These are phyloP conservation scores for Fusarium sp. DNA, from an alignment of 2,329 filamentous ascomycete species.

Conservation along the genomic window DNA sequence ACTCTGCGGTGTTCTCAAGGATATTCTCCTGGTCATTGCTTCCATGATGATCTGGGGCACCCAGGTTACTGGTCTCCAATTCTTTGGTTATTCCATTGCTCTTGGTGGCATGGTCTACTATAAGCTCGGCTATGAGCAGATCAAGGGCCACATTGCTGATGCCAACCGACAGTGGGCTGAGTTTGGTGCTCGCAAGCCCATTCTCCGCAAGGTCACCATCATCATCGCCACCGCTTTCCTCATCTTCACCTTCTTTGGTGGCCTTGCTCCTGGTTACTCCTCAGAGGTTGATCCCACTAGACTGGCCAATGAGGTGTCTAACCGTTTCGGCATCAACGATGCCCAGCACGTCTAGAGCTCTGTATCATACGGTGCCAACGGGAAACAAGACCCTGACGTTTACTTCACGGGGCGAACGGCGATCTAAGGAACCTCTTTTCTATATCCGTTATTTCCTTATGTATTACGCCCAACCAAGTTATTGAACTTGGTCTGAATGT, in stretches of 20 bases:
- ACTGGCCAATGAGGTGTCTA: constrained; percentile 59
- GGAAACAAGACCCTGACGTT: constrained; percentile 38
- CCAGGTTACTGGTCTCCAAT: constrained; percentile 77
- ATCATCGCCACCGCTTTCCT: constrained; percentile 70
- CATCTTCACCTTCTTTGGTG: constrained; percentile 76
- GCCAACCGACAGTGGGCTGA: constrained; percentile 84
- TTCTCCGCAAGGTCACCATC: constrained; percentile 80
- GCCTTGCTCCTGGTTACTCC: constrained; percentile 70
- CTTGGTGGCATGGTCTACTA: constrained; percentile 82
- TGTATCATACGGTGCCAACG: constrained; percentile 22
- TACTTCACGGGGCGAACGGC: constrained; percentile 45
- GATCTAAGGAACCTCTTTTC: constrained; percentile 45
- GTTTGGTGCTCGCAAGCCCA: constrained; percentile 80
- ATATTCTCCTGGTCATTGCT: constrained; percentile 82
- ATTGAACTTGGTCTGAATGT: constrained; percentile 37
- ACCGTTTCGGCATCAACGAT: constrained; percentile 57
- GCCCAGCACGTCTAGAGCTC: constrained; percentile 30
- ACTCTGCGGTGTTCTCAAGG: constrained; percentile 87
- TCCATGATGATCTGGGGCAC: constrained; percentile 87
- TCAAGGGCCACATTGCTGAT: constrained; percentile 81
- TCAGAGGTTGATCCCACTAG: constrained; percentile 63
- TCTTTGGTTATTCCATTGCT: constrained; percentile 85
- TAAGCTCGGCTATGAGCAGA: constrained; percentile 84
- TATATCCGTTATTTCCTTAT: constrained; percentile 36
- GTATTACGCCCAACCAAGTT: constrained; percentile 31